Evolutionary conservation across 768 basidiomycete species (phyloP).

Genomic region (Calocera viscosa): DNA sequence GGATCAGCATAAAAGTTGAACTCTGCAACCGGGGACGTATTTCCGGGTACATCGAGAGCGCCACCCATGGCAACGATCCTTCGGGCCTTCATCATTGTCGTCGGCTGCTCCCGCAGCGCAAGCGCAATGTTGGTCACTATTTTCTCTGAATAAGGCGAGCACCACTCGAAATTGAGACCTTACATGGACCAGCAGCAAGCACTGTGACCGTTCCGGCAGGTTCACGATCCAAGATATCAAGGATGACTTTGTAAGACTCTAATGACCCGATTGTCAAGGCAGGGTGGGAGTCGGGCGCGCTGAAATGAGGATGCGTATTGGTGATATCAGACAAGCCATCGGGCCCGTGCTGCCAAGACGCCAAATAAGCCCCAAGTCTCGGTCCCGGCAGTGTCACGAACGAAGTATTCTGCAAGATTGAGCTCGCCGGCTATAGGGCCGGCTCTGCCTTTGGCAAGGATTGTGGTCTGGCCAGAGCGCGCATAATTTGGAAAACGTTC

Average conservation of each 20-base stretch:
- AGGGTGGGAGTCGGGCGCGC: not conserved
- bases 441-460: constrained; percentile 20
- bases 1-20: constrained; percentile 33
- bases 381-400: constrained; percentile 1
- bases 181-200: constrained; percentile 21
- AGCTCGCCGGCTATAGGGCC: constrained; percentile 20
- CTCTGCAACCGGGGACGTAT: constrained; percentile 31
- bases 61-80: constrained; percentile 35
- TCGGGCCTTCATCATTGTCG: constrained; percentile 20
- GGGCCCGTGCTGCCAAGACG: constrained; percentile 21
- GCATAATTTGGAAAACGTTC: constrained; percentile 13
- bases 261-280: not conserved
- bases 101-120: constrained; percentile 23
- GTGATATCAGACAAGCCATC: constrained; percentile 21
- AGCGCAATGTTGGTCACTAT: constrained; percentile 33
- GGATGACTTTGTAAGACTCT: constrained; percentile 18
- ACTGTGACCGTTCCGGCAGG: constrained; percentile 15
- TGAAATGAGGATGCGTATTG: constrained; percentile 21
- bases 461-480: not conserved
- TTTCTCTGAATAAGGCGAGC: not conserved
- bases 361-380: not conserved
- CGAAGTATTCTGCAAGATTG: constrained; percentile 23
- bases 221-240: constrained; percentile 15
- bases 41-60: constrained; percentile 33
- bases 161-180: not conserved